Conservation (phyloP, 345 rosid species). For the Lepidium africanum region DNA sequence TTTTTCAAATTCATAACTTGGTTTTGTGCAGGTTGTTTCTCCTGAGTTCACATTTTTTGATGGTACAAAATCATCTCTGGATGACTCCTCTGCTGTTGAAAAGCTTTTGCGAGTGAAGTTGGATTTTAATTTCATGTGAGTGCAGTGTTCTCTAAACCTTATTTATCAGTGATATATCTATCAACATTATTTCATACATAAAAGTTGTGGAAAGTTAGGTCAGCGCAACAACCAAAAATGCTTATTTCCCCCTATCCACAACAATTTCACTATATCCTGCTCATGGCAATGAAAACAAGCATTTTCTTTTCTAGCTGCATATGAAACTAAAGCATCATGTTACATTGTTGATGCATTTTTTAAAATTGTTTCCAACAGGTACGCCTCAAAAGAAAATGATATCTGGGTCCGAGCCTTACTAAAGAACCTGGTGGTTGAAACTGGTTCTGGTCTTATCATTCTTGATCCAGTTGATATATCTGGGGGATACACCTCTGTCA, state of each 20-base stretch:
- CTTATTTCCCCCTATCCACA: no score
- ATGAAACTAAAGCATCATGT: background rate
- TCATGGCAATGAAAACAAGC: background rate
- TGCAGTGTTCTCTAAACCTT: background rate
- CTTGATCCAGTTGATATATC: constrained; percentile 88
- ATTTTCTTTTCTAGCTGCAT: background rate
- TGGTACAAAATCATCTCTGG: constrained; percentile 80
- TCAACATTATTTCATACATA: background rate
- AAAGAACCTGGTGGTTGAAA: constrained; percentile 81
- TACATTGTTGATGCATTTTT: constrained; percentile 11
- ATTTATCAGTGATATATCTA: background rate
- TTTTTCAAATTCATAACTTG: constrained; percentile 4
- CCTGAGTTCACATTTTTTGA: constrained; percentile 96
- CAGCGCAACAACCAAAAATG: background rate
- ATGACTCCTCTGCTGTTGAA: constrained; percentile 73
- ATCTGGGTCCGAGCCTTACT: constrained; percentile 81
- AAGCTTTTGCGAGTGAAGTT: constrained; percentile 90
- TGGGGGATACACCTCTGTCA: constrained; percentile 83
- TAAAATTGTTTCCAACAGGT: constrained; percentile 39
- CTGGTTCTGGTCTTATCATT: constrained; percentile 95
- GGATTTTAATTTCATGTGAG: constrained; percentile 98
- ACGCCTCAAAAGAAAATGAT: constrained; percentile 91
- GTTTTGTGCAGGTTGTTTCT: constrained; percentile 61
- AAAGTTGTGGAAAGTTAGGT: background rate
- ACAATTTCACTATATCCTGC: background rate